Evolutionary conservation across 176 grass and related monocot genomes (phyloP), one percentile per base, ranked within the genome.

Genomic region (Avena insularis): DNA sequence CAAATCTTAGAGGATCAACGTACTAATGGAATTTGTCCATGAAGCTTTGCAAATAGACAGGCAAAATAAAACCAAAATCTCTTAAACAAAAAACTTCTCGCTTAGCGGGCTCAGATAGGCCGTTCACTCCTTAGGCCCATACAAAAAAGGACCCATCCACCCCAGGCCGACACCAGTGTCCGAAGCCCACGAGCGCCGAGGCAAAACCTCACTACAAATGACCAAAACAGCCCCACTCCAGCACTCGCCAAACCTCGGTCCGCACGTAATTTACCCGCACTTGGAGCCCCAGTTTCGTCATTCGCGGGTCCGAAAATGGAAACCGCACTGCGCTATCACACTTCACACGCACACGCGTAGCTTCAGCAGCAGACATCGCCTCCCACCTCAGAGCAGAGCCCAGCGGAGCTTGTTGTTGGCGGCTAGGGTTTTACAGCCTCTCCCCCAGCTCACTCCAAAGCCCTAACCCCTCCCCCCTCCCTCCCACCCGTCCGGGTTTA

Each of bases 371-470:
- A 47, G n/a, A 17, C 17, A 38, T 1, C 40, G n/a, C 69, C 58
- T 60, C 58, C 20, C 58, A 21, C 58, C 11, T 25, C 48, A 29
- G 20, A 19, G n/a, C 35, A 60, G 53, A 27, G 9, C 31, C 19
- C 2, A 51, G 62, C 23, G 35, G 78, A 64, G 77, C 78, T 48
- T 2, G 5, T 54, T 33, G 27, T 45, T 48, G 73, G 73, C 77
- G 74, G 85, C 90, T 94, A 91, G 89, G 94, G 94, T 93, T 94
- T 94, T 91, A 10, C 46, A 48, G 8, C 40, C 50, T 49, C n/a
- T 7, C 9, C 9, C 20, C 9, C 13, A 16, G 21, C 21, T 53
- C 84, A 56, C 21, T 33, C 73, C 73, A 5, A 79, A 87, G 67
- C 78, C 79, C 88, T 53, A 82, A 79, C 40, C 17, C 68, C 12